Conservation (phyloP, 495 filamentous ascomycete genomes). For the Sporormia fimetaria region DNA sequence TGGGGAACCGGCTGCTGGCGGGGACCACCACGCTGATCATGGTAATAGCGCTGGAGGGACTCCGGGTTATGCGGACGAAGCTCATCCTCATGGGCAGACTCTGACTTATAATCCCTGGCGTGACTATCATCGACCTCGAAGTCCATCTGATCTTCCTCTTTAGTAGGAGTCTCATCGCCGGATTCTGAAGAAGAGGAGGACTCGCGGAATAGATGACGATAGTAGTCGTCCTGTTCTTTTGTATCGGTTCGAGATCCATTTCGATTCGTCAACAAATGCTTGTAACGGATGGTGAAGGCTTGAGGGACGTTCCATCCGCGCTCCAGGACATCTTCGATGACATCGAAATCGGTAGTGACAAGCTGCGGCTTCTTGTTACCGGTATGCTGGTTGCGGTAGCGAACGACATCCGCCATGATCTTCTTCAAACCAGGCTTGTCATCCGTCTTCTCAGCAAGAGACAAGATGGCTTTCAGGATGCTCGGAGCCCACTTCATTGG, state of each 20-base stretch:
- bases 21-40: no score
- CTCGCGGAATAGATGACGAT: conserved; percentile 1
- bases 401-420: conserved; percentile 10
- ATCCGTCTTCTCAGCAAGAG: conserved; percentile 7
- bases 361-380: conserved; percentile 18
- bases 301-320: conserved; percentile 5
- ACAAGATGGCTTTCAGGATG: conserved; percentile 13
- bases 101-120: no score
- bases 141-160: no score
- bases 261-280: conserved; percentile 7
- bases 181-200: no score
- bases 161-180: no score
- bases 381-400: conserved; percentile 13
- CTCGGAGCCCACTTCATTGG: conserved; percentile 15
- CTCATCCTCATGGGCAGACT: no score
- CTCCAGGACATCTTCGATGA: conserved; percentile 15
- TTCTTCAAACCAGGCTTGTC: conserved; percentile 3
- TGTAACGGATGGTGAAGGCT: conserved; percentile 14
- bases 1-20: no score
- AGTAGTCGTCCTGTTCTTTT: conserved; percentile 2
- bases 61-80: no score
- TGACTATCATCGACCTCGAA: no score
- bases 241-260: neutral
- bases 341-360: conserved; percentile 18
- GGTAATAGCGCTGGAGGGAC: no score